Conservation (phyloP, 129 eudicot genomes). For the Centrapalus pauciflorus region DNA sequence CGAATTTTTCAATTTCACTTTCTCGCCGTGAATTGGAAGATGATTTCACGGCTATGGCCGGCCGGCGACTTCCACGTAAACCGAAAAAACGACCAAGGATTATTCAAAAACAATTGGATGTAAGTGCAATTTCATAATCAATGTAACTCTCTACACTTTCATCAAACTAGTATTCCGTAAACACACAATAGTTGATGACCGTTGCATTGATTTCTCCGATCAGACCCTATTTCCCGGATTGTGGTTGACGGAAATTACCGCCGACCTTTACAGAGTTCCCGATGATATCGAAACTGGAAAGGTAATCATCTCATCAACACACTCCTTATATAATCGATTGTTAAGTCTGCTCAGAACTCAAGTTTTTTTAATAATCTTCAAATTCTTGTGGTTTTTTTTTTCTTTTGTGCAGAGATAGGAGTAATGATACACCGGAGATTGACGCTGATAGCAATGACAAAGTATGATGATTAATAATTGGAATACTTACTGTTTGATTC, state of each 20-base stretch:
- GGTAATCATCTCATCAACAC: constrained; percentile 18
- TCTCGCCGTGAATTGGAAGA: constrained; percentile 60
- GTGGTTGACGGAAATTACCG: constrained; percentile 59
- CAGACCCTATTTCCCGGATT: constrained; percentile 70
- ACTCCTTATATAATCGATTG: neutral
- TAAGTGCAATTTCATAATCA: constrained; percentile 10
- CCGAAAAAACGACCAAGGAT: constrained; percentile 60
- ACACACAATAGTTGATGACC: neutral
- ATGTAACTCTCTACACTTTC: neutral
- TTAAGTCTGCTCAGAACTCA: neutral
- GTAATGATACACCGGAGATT: neutral
- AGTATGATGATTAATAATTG: constrained; percentile 18
- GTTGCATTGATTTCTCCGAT: constrained; percentile 31
- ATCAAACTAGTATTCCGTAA: neutral
- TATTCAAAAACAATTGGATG: constrained; percentile 68
- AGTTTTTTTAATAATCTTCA: neutral
- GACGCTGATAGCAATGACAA: constrained; percentile 25
- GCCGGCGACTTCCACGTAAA: constrained; percentile 51
- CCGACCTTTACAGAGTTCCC: constrained; percentile 65
- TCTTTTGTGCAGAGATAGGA: constrained; percentile 30
- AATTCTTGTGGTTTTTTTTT: neutral
- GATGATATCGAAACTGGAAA: constrained; percentile 42
- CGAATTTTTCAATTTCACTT: constrained; percentile 54
- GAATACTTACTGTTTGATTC: constrained; percentile 10
- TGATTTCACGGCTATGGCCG: constrained; percentile 59